Percentiles rank a stretch among this genome's conserved stretches.
phyloP scores from a whole-genome alignment of 257 asterid genomes.

The Leptodermis oblonga region DNA sequence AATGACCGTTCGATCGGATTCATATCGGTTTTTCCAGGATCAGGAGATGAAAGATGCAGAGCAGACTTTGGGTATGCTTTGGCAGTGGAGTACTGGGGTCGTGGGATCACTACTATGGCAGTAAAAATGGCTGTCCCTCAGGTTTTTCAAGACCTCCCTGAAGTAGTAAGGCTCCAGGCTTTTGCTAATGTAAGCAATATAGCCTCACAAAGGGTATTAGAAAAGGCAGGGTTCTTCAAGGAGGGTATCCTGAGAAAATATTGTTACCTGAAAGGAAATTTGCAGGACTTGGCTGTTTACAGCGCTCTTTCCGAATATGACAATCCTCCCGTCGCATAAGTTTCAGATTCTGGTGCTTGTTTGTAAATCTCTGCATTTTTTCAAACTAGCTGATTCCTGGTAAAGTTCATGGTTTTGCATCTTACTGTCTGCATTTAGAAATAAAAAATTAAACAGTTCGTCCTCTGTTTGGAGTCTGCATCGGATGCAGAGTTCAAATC shows the following conservation, averaged over 20 bases:
- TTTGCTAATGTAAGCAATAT: slow-evolving; percentile 25
- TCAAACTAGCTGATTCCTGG: too few relatives aligned
- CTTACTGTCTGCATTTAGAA: neutral
- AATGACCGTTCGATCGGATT: slow-evolving; percentile 36
- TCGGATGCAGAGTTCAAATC: too few relatives aligned
- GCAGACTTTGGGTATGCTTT: slow-evolving; percentile 41
- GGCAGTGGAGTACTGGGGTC: slow-evolving; percentile 40
- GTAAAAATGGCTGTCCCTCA: slow-evolving; percentile 31
- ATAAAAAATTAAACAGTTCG: neutral
- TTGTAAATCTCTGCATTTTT: too few relatives aligned
- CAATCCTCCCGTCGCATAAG: slow-evolving; percentile 11
- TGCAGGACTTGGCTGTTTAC: slow-evolving; percentile 34
- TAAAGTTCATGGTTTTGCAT: neutral
- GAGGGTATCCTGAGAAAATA: slow-evolving; percentile 47
- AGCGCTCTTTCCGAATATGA: slow-evolving; percentile 31
- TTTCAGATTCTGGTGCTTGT: neutral
- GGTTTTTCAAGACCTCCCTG: slow-evolving; percentile 33
- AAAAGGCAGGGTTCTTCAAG: slow-evolving; percentile 39
- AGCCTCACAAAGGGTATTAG: slow-evolving; percentile 47
- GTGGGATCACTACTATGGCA: slow-evolving; percentile 38
- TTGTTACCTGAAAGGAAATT: slow-evolving; percentile 31
- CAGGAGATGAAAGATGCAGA: slow-evolving; percentile 34
- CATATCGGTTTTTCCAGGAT: slow-evolving; percentile 29
- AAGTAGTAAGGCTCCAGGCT: slow-evolving; percentile 38
- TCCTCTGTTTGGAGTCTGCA: neutral